Conservation (phyloP, 306 rosid species). For the Rosa chinensis region DNA sequence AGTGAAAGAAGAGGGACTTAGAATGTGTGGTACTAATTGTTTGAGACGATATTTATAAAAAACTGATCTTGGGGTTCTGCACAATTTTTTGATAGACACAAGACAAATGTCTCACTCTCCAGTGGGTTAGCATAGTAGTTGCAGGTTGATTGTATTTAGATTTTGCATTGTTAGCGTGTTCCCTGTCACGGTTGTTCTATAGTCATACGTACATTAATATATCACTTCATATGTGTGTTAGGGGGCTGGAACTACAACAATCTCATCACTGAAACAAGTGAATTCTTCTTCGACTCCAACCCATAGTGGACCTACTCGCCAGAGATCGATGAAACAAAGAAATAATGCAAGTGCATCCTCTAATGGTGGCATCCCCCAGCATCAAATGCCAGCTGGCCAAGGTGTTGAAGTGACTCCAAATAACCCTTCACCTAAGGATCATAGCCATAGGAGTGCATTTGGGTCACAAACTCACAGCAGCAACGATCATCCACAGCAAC, state of each 20-base stretch:
- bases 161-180: not conserved
- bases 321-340: slow-evolving; percentile 47
- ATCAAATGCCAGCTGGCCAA: slow-evolving; percentile 39
- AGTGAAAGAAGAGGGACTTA: not conserved
- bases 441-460: slow-evolving; percentile 52
- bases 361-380: slow-evolving; percentile 51
- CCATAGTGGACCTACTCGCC: slow-evolving; percentile 43
- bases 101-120: not conserved
- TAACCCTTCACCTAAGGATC: slow-evolving; percentile 51
- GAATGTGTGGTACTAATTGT: not conserved
- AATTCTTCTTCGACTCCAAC: slow-evolving; percentile 31
- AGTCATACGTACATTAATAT: slow-evolving; percentile 28
- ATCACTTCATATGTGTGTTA: slow-evolving; percentile 34
- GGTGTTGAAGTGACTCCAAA: slow-evolving; percentile 38
- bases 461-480: slow-evolving; percentile 45
- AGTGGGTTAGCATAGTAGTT: not conserved
- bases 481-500: slow-evolving; percentile 59
- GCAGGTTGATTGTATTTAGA: not conserved
- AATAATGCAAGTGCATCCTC: slow-evolving; percentile 44
- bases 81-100: not conserved
- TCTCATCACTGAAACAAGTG: slow-evolving; percentile 52
- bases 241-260: slow-evolving; percentile 48
- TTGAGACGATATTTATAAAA: not conserved
- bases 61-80: not conserved
- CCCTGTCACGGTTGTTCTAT: not conserved